phyloP scores from a whole-genome alignment of 169 alveolate species.

The Plasmodium cynomolgi region DNA sequence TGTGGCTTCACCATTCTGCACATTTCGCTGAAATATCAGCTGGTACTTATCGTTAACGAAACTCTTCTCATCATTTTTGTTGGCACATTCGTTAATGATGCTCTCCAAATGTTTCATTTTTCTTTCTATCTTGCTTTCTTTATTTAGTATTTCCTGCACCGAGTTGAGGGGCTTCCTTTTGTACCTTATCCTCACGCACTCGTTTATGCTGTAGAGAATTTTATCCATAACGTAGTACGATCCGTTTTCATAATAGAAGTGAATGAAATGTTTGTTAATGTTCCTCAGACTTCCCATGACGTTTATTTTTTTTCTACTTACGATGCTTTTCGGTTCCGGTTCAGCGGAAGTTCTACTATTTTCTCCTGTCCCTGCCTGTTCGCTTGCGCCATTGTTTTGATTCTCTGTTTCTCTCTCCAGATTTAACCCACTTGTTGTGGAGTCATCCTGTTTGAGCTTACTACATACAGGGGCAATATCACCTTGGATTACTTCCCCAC shows the following conservation, averaged over 20 bases:
- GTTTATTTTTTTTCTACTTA: not conserved
- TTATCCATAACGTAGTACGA: conserved; percentile 26
- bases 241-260: conserved; percentile 61
- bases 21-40: not conserved
- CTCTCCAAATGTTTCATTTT: conserved; percentile 32
- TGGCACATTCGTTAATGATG: conserved; percentile 26
- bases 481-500: not conserved
- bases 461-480: not conserved
- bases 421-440: not conserved
- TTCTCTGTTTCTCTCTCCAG: not conserved
- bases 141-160: conserved; percentile 23
- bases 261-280: not conserved
- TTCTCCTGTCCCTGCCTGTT: not conserved
- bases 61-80: conserved; percentile 19
- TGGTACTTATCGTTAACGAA: conserved; percentile 4
- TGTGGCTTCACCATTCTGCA: not conserved
- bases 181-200: conserved; percentile 37
- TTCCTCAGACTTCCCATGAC: not conserved
- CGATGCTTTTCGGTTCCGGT: not conserved
- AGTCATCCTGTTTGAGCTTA: not conserved
- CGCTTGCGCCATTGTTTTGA: not conserved
- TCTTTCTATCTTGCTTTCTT: conserved; percentile 34
- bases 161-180: conserved; percentile 3
- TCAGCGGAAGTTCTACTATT: not conserved
- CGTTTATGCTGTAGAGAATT: conserved; percentile 34